phyloP scores from a whole-genome alignment of 176 grass and related monocot species.

The Bonia amplexicaulis region DNA sequence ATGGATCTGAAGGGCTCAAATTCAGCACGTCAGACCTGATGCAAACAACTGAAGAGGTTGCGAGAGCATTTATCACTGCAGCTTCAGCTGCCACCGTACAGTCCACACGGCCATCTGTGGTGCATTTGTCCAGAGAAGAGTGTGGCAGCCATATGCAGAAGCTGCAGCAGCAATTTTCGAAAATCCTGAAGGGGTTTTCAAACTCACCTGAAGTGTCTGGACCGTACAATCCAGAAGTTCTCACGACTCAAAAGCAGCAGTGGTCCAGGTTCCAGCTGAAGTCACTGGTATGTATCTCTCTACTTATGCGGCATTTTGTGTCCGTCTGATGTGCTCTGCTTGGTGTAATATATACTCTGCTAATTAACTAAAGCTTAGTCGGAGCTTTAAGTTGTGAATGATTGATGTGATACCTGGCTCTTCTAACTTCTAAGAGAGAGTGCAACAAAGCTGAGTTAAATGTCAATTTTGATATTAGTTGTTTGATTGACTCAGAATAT shows the following conservation, averaged over 20 bases:
- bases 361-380: slow-evolving; percentile 13
- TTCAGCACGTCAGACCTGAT: slow-evolving; percentile 40
- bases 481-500: neutral
- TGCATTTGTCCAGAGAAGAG: slow-evolving; percentile 65
- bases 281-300: slow-evolving; percentile 57
- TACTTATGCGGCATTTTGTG: neutral
- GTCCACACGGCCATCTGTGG: slow-evolving; percentile 53
- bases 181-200: slow-evolving; percentile 73
- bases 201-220: slow-evolving; percentile 61
- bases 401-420: neutral
- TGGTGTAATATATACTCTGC: slow-evolving; percentile 2
- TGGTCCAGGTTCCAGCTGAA: slow-evolving; percentile 92
- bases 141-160: slow-evolving; percentile 69
- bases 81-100: slow-evolving; percentile 67
- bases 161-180: slow-evolving; percentile 73
- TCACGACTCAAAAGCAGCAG: slow-evolving; percentile 87
- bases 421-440: slow-evolving; percentile 10
- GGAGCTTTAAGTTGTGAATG: neutral
- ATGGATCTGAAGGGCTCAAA: slow-evolving; percentile 48
- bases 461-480: slow-evolving; percentile 1
- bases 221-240: slow-evolving; percentile 86
- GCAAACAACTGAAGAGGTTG: slow-evolving; percentile 79
- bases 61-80: slow-evolving; percentile 48
- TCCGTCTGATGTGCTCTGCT: slow-evolving; percentile 7
- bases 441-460: neutral